A percentile compares a stretch with the other conserved stretches of the same genome.
Evolutionary conservation across 148 eudicot species (phyloP).

Genomic region (Rhododendron ferrugineum): DNA sequence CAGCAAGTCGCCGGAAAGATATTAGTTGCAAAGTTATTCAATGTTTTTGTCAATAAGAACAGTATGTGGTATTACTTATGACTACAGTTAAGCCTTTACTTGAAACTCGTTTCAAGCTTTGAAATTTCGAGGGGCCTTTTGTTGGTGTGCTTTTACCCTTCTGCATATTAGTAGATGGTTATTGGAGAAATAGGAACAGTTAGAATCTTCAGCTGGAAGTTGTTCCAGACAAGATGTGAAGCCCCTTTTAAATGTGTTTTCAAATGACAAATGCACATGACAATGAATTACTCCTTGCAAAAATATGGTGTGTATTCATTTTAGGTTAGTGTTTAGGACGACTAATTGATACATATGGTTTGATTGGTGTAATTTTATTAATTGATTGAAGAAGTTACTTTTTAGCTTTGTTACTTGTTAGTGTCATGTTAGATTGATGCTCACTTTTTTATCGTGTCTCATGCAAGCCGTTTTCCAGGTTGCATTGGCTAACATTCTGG

Average conservation of each 20-base stretch:
- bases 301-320: background rate
- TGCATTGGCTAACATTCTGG: slow-evolving; percentile 66
- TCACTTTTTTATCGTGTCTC: background rate
- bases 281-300: background rate
- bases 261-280: background rate
- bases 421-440: background rate
- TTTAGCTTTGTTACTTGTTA: background rate
- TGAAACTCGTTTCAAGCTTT: background rate
- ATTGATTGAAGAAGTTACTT: background rate
- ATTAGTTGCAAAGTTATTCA: background rate
- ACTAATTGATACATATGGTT: background rate
- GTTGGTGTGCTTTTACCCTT: background rate
- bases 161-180: background rate
- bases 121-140: background rate
- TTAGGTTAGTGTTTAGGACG: background rate
- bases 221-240: background rate
- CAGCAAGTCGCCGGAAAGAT: background rate
- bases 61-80: background rate
- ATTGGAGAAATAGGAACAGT: background rate
- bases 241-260: background rate
- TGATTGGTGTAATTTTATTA: background rate
- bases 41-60: background rate
- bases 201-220: background rate
- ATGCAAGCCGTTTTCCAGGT: slow-evolving; percentile 50
- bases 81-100: background rate